Conservation (phyloP, 768 basidiomycete species). For the Phylloporus sp. region DNA sequence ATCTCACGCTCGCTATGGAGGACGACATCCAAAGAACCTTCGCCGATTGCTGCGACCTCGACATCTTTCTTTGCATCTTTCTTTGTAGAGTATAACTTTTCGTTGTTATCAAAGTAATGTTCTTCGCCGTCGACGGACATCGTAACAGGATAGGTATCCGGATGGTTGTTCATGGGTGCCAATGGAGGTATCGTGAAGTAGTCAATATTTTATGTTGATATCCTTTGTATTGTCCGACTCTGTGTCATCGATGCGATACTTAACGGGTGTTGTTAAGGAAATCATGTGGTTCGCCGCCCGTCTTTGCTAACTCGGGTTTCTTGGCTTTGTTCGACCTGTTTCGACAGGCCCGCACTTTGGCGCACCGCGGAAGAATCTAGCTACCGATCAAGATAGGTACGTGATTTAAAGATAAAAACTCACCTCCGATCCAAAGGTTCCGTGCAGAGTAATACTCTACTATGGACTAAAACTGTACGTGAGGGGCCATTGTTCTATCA, state of each 20-base stretch:
- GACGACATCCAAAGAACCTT: constrained; percentile 12
- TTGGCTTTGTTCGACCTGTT: not conserved
- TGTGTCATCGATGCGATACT: not conserved
- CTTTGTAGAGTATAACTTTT: constrained; percentile 19
- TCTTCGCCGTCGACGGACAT: not conserved
- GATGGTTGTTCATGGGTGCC: not conserved
- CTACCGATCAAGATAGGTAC: not conserved
- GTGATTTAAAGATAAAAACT: not conserved
- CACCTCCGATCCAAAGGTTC: not conserved
- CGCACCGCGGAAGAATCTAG: not conserved
- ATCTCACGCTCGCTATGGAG: constrained; percentile 45
- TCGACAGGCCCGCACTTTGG: not conserved
- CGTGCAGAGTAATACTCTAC: no score
- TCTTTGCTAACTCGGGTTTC: not conserved
- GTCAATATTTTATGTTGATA: not conserved
- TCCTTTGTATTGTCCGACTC: not conserved
- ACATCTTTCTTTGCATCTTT: constrained; percentile 31
- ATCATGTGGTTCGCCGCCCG: not conserved
- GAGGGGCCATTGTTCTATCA: no score
- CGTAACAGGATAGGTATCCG: not conserved
- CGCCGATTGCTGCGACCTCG: constrained; percentile 19
- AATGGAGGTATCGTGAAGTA: not conserved
- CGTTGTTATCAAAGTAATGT: constrained; percentile 6
- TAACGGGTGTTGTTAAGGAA: not conserved
- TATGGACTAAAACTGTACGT: no score